These are phyloP conservation scores for Ceratobasidium sp. DNA, from an alignment of 1,284 basidiomycete species.

Conservation along the genomic window DNA sequence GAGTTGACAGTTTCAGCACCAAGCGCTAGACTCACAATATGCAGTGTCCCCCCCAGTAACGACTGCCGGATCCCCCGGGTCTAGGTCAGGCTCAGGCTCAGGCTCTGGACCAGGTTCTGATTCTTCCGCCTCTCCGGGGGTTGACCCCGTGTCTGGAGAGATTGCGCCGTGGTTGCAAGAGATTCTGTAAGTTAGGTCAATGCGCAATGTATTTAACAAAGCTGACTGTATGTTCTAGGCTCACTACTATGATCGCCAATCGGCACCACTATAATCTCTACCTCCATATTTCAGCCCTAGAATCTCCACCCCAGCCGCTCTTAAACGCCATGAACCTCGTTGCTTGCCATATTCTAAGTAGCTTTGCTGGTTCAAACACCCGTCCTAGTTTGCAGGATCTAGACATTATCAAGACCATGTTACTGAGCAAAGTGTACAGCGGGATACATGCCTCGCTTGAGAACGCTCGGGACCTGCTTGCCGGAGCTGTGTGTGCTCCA, in stretches of 20 bases:
- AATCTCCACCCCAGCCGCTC: conserved; percentile 28
- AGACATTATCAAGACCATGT: conserved; percentile 6
- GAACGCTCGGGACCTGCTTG: conserved; percentile 18
- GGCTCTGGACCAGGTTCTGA: background rate
- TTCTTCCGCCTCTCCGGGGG: background rate
- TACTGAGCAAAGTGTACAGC: conserved; percentile 13
- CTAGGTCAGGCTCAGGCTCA: background rate
- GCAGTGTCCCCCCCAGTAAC: background rate
- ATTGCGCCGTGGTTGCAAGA: conserved; percentile 17
- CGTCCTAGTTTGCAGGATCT: conserved; percentile 28
- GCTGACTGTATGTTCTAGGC: background rate
- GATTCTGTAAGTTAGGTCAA: conserved; percentile 21
- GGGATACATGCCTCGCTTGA: conserved; percentile 29
- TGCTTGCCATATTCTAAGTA: conserved; percentile 23
- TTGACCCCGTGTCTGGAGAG: conserved; percentile 25
- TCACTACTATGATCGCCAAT: conserved; percentile 25
- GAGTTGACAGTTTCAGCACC: background rate
- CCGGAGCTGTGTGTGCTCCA: conserved; percentile 25
- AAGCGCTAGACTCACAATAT: background rate
- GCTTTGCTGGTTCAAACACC: conserved; percentile 10
- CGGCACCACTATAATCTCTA: conserved; percentile 21
- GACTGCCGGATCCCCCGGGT: background rate
- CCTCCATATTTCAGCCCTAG: background rate
- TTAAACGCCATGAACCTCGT: conserved; percentile 29
- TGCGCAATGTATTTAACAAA: background rate